These are phyloP conservation scores for Omphalotus guepiniiformis DNA, from an alignment of 768 basidiomycete genomes.

Conservation along the genomic window DNA sequence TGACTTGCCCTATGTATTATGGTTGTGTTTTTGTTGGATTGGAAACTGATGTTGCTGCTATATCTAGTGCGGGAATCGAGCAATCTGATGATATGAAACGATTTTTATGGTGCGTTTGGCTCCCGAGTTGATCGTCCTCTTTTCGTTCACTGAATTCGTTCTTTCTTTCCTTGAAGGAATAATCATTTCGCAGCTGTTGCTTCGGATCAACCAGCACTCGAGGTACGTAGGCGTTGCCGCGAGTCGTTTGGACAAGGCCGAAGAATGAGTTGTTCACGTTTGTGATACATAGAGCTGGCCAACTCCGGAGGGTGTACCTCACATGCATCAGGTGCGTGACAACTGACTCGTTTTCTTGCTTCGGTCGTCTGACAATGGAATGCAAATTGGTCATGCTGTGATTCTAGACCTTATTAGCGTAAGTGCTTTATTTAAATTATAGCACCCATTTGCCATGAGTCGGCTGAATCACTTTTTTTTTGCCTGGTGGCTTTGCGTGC, in stretches of 20 bases:
- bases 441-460: too few relatives aligned
- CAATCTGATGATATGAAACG: constrained; percentile 68
- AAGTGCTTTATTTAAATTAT: constrained; percentile 26
- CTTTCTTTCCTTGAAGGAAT: constrained; percentile 40
- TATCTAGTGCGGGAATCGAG: constrained; percentile 57
- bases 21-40: not conserved
- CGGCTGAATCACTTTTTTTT: too few relatives aligned
- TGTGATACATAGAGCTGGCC: constrained; percentile 48
- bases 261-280: not conserved
- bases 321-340: constrained; percentile 54
- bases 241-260: not conserved
- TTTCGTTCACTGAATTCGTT: not conserved
- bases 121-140: not conserved
- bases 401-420: constrained; percentile 56
- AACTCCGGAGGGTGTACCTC: constrained; percentile 32
- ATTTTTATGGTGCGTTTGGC: constrained; percentile 56
- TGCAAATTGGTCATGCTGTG: constrained; percentile 6
- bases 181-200: constrained; percentile 71
- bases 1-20: constrained; percentile 1
- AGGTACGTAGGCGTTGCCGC: too few relatives aligned
- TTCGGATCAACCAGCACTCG: constrained; percentile 63
- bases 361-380: not conserved
- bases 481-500: constrained; percentile 2
- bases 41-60: not conserved
- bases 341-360: too few relatives aligned